Evolutionary conservation across 352 stramenopile species (phyloP), one percentile per base, ranked within the genome.

Genomic region (Pythium periplocum): DNA sequence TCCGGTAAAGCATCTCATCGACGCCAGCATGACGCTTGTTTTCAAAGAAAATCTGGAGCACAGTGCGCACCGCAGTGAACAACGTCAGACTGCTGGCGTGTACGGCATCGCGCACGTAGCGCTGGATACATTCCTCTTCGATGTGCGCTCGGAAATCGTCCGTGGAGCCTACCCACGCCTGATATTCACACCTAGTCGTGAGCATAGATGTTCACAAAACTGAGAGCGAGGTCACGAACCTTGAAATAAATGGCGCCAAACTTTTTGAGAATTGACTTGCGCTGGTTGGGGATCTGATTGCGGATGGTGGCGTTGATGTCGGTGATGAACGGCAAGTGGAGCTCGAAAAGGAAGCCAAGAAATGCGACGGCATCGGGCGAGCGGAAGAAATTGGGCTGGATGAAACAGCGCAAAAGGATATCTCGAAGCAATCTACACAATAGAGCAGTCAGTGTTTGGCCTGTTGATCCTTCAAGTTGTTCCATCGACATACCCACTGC

Each of bases 251-350:
- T 89, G 31, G 57, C 51, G 10, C 68, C 68, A 59, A 66, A 90
- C 48, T 90, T 91, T 47, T 80, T 77, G 30, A 94, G 61, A 42
- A 94, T 89, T 34, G 84, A 89, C 42, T 84, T 84, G 37, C 83
- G 76, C 54, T 94, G 84, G 52, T 86, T 82, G 9, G 82, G 84
- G 37, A 94, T 84, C 56, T 93, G 84, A 56, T 94, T 94, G 17
- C 80, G 73, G 40, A 96, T 93, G 4, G 86, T 95, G 38, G 85
- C 76, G 55, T 96, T 91, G 48, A 96, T 94, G 52, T 94, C 83
- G 32, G 68, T 54, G 32, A 93, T 75, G 58, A 96, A 94, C 7
- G 78, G 74, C 53, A 87, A 63, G 59, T 96, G 83, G 6, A 96
- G 67, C 6, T 84, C 81, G 57, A 96, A 96, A 17, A 96, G 54